Conservation (phyloP, 768 basidiomycete species). For the Boletus rubropictus region DNA sequence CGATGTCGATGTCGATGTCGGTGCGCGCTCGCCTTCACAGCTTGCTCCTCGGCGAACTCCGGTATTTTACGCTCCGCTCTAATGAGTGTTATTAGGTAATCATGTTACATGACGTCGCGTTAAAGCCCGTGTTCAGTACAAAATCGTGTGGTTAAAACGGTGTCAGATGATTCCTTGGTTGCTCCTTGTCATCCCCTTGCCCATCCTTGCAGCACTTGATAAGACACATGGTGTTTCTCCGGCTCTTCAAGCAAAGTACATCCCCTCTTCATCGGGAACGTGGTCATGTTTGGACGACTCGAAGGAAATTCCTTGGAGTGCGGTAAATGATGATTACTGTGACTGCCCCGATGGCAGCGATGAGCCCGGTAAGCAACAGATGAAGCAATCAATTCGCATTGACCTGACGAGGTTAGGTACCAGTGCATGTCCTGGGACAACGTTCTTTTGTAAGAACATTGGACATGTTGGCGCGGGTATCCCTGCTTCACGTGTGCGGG, state of each 20-base stretch:
- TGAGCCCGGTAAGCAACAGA: conserved; percentile 64
- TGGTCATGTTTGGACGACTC: conserved; percentile 84
- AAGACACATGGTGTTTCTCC: conserved; percentile 58
- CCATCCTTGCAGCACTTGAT: conserved; percentile 37
- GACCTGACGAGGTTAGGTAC: conserved; percentile 50
- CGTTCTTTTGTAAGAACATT: conserved; percentile 81
- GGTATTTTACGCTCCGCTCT: conserved; percentile 18
- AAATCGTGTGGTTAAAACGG: not conserved
- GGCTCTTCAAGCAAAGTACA: conserved; percentile 49
- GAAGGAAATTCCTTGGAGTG: conserved; percentile 68
- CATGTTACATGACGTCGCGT: not conserved
- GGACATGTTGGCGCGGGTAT: conserved; percentile 84
- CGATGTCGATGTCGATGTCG: conserved; percentile 16
- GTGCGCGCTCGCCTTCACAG: not conserved
- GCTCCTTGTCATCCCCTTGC: conserved; percentile 35
- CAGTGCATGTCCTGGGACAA: conserved; percentile 68
- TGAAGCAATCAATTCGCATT: conserved; percentile 4
- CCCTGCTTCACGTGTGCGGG: conserved; percentile 76
- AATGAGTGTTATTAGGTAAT: conserved; percentile 22
- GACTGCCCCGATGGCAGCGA: conserved; percentile 95
- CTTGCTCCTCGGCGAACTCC: conserved; percentile 17
- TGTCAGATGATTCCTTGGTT: conserved; percentile 47
- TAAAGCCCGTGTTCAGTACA: not conserved
- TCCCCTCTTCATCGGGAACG: conserved; percentile 40
- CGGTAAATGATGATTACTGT: conserved; percentile 92